Base-by-base conservation (phyloP, 179 eudicot species). In the Beta macrorhiza region DNA sequence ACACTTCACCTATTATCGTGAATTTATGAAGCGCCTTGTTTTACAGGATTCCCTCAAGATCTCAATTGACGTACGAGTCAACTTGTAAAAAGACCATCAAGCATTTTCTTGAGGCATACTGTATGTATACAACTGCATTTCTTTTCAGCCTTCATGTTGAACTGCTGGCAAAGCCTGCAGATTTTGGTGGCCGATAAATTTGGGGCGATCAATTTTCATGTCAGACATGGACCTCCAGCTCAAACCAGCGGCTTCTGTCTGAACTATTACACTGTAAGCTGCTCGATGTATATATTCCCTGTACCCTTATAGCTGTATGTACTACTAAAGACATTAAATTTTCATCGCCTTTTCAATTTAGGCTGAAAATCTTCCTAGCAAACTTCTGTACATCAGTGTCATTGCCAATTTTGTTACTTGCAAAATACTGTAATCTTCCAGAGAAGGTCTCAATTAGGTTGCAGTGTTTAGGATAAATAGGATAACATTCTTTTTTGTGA, bases 21-120 rank as follows among this genome's bases (percentile, higher is more conserved):
- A 67, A 25, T 22, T 63, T 44, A 70, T 58, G 49, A 62, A 76
- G 12, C 51, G 15, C 55, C 17, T 52, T 81, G 32, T 72, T 77
- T 55, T 20, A 17, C 65, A 74, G 79, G 44, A 51, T 59, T 74
- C 71, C 51, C 62, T 42, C 22, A 32, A 76, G 59, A 52, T 82
- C 59, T 62, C 4, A 16, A 17, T 49, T n/a, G 49, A 9, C 52
- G 29, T 57, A 64, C 2, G 44, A 74, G 47, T 78, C 45, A 17
- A 67, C 75, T 7, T 78, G 79, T 67, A 75, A 59, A 83, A 83
- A 67, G 44, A 10, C 56, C 47, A 67, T 52, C 79, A 67, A n/a
- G 12, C 25, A 25, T 62, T 19, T 20, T 75, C 83, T 62, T 44
- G 75, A 13, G 62, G 67, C 65, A 49, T 56, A 7, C 65, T 67